These are phyloP conservation scores for Geoglossum glabrum DNA, from an alignment of 495 filamentous ascomycete species.

Conservation along the genomic window DNA sequence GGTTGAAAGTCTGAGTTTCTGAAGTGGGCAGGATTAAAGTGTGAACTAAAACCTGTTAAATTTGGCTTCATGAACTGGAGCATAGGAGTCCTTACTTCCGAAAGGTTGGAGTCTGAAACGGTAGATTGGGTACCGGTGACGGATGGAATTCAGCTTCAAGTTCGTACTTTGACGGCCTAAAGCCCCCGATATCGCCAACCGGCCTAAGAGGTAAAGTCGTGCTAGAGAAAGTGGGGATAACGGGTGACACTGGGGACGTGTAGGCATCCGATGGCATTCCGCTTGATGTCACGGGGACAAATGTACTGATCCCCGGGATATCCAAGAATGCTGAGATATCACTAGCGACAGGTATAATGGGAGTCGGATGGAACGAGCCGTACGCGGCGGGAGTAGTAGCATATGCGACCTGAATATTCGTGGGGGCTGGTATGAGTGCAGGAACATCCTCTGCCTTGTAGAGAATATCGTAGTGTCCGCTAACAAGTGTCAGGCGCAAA, in stretches of 20 bases:
- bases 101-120: slow-evolving; percentile 12
- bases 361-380: slow-evolving; percentile 10
- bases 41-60: slow-evolving; percentile 33
- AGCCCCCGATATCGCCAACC: neutral
- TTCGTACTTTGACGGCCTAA: slow-evolving; percentile 20
- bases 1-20: slow-evolving; percentile 73
- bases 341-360: neutral
- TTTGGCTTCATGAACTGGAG: slow-evolving; percentile 26
- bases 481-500: slow-evolving; percentile 12
- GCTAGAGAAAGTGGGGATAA: neutral
- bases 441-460: slow-evolving; percentile 45
- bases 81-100: slow-evolving; percentile 8
- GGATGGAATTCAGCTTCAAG: slow-evolving; percentile 7
- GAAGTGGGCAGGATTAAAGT: slow-evolving; percentile 70
- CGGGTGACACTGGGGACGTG: neutral
- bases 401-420: neutral
- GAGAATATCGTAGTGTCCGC: slow-evolving; percentile 86
- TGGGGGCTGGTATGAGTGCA: slow-evolving; percentile 23
- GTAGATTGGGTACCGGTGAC: neutral
- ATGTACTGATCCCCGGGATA: neutral
- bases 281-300: neutral
- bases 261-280: neutral
- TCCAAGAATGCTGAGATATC: neutral
- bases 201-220: neutral
- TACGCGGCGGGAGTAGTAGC: slow-evolving; percentile 20